Percentiles rank a stretch among this genome's conserved stretches.
Conservation (phyloP, 2,329 filamentous ascomycete species). For the Neofusicoccum umdonicola region DNA sequence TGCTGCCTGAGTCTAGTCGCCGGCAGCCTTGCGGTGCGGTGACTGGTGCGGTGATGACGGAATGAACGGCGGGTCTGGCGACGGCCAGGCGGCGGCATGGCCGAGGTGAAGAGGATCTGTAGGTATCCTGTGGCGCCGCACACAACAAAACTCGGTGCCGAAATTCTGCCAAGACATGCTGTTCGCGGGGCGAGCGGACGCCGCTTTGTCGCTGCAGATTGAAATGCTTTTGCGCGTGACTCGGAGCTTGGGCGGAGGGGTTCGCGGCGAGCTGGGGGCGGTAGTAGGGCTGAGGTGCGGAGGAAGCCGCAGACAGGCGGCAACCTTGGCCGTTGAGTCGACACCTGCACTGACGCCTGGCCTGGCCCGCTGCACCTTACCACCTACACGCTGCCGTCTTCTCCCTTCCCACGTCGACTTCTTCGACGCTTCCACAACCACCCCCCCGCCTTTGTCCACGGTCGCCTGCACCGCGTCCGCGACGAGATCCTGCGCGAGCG, state of each 20-base stretch:
- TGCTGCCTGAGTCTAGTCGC: neutral
- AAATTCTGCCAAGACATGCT: neutral
- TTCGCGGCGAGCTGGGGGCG: conserved; percentile 1
- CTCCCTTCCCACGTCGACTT: neutral
- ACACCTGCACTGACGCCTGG: neutral
- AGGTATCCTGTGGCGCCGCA: neutral
- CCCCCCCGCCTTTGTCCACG: neutral
- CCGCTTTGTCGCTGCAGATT: no score
- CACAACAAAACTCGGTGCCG: neutral
- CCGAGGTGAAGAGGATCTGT: neutral
- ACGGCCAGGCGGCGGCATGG: neutral
- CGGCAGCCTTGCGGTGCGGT: neutral
- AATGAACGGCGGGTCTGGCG: neutral
- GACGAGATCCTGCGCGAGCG: neutral
- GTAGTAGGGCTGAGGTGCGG: neutral
- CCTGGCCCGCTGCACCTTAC: conserved; percentile 4
- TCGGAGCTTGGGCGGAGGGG: conserved; percentile 4
- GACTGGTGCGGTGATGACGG: neutral
- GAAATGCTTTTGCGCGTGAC: neutral
- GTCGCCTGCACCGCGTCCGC: neutral
- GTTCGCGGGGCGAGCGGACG: neutral
- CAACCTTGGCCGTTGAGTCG: conserved; percentile 8
- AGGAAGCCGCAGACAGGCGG: conserved; percentile 1
- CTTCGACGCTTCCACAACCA: neutral
- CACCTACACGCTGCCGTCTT: neutral